Base-by-base conservation (phyloP, 352 stramenopile species). In the Achlya hypogyna region DNA sequence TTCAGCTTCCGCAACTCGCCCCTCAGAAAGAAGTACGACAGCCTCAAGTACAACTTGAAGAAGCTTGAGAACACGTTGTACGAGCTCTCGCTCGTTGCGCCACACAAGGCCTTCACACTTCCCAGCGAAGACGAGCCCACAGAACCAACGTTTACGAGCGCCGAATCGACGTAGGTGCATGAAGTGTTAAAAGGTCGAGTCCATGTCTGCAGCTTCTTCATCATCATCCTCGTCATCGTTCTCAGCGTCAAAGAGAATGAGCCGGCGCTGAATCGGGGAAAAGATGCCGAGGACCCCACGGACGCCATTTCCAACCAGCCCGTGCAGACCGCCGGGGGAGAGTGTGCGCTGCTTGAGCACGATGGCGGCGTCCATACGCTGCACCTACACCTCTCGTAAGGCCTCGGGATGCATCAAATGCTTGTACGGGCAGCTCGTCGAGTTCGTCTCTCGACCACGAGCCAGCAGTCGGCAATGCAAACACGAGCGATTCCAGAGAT, bases 1-100 rank as follows among this genome's bases (percentile, higher is more conserved):
- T 98, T 98, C 66, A 93, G 98, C 72, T 98, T 98, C 69, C 80
- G 93, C 40, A 98, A 98, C 71, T 91, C 93, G 0, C 78, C 82
- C 16, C 59, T 98, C 43, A 81, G 95, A 34, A 89, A 91, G 53
- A 97, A 97, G 71, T 98, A 96, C 63, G 95, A 98, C 74, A 84
- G 89, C 23, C 79, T 96, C 66, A 98, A 98, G 75, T 98, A 98
- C 81, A 93, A 93, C 20, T 60, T 98, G 29, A 95, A 93, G 60
- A 93, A 94, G 27, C 77, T 98, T 5, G 93, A 98, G 81, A 97
- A 97, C 40, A 84, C 96, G 12, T 64, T 98, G 49, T 98, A 98
- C 71, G 94, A 98, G 72, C 73, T 98, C 28, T 94, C 86, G 35
- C 76, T 98, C 38, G 79, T 92, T 45, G 84, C 79, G 43, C 10